These are phyloP conservation scores for Fusarium sp. DNA, from an alignment of 2,329 filamentous ascomycete species.

Conservation along the genomic window DNA sequence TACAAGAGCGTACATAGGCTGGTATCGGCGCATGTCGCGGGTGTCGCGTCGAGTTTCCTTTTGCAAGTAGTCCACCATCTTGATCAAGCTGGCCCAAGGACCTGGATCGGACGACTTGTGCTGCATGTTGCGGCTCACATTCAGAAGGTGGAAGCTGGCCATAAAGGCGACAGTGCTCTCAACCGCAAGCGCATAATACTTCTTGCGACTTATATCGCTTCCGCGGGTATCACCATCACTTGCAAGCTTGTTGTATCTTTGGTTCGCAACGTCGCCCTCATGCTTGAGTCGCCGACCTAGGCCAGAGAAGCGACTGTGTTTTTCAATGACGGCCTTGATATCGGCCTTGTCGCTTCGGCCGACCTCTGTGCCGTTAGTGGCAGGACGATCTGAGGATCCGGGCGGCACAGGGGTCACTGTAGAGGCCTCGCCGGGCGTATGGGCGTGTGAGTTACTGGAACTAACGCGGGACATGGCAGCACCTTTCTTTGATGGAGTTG, in stretches of 20 bases:
- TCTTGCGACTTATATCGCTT: slow-evolving; percentile 52
- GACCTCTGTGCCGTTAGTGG: slow-evolving; percentile 49
- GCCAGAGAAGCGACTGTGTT: slow-evolving; percentile 51
- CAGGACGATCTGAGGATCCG: slow-evolving; percentile 42
- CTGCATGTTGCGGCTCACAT: slow-evolving; percentile 57
- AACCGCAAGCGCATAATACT: slow-evolving; percentile 57
- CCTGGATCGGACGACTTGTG: slow-evolving; percentile 55
- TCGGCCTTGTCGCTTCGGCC: slow-evolving; percentile 41
- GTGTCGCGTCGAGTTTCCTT: slow-evolving; percentile 52
- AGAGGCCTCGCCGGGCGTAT: slow-evolving; percentile 61
- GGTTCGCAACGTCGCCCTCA: slow-evolving; percentile 59
- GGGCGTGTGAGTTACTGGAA: slow-evolving; percentile 63
- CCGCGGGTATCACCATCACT: slow-evolving; percentile 42
- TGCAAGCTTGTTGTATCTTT: slow-evolving; percentile 40
- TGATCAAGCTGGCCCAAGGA: slow-evolving; percentile 58
- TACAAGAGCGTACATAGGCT: slow-evolving; percentile 56
- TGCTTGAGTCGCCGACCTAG: slow-evolving; percentile 66
- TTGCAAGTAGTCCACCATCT: slow-evolving; percentile 56
- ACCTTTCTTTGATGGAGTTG: slow-evolving; percentile 64
- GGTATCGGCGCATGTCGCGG: slow-evolving; percentile 49
- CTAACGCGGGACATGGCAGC: slow-evolving; percentile 64
- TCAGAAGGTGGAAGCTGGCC: slow-evolving; percentile 62
- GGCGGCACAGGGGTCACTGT: slow-evolving; percentile 48
- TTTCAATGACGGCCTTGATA: slow-evolving; percentile 48
- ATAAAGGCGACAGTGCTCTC: slow-evolving; percentile 66